Base-by-base conservation (phyloP, 495 filamentous ascomycete species). In the Cairneyella variabilis region DNA sequence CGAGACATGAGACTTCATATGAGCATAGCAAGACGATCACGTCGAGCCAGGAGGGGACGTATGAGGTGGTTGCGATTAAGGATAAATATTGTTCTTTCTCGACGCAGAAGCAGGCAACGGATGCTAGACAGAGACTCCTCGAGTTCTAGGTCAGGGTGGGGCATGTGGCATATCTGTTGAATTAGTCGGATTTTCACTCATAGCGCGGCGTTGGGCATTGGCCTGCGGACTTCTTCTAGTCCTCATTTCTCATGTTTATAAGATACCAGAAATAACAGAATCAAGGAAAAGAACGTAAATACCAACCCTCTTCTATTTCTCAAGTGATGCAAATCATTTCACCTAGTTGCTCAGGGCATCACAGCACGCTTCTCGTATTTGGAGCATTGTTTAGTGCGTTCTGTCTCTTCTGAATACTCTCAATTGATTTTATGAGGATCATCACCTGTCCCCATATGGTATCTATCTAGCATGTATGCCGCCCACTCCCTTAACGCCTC, bases 61-160 rank as follows among this genome's bases (percentile, higher is more conserved):
- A 98, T 58, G 93, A 98, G 71, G 95, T 97, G 11, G 85, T 96
- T 47, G 84, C 89, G 5, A 95, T 98, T 67, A 91, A 90, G 76
- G 93, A 98, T 66, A 82, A 80, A 61, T 93, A 79, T 68, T 98
- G 93, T 67, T 79, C 88, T 3, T 91, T 92, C 65, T 86, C 88
- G 23, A 89, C 80, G 47, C 78, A 83, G 56, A 71, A 71, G 16
- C 71, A 68, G 42, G 70, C 76, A 17, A 71, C 68, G 26, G 82
- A 70, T 58, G 69, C 73, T 14, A 72, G 70, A 34, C 66, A 65
- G 43, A 65, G 58, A 40, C 42, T 60, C 4, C 53, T 65, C 23
- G 54, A 61, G 25, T 58, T 60, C 20, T 64, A 53, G 34, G 8
- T 20, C 17, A 25, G 5, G 9, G 34, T n/a, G 21, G 22, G 47